Evolutionary conservation across 495 filamentous ascomycete genomes (phyloP).

Genomic region (Acidiella bohemica): DNA sequence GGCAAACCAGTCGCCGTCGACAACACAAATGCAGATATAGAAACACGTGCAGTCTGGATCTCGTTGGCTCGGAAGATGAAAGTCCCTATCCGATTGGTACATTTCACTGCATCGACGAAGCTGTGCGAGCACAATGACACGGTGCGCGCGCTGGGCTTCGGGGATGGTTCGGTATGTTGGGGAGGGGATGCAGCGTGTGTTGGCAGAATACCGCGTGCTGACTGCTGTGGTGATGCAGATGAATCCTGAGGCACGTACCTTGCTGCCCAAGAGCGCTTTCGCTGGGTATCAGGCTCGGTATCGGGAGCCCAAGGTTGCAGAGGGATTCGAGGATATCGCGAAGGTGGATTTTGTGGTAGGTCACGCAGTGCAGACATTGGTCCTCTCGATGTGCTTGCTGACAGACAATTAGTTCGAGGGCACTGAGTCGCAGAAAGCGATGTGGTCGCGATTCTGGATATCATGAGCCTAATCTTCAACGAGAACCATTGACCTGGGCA

Average conservation of each 20-base stretch:
- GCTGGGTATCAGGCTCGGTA: conserved; percentile 54
- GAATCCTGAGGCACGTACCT: conserved; percentile 67
- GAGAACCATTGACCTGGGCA: too few species aligned
- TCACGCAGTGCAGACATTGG: conserved; percentile 1
- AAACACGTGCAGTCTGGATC: conserved; percentile 62
- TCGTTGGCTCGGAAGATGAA: conserved; percentile 53
- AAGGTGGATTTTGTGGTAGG: conserved; percentile 52
- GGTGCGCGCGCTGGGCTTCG: conserved; percentile 66
- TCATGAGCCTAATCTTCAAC: too few species aligned
- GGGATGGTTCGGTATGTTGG: too few species aligned
- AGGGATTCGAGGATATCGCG: conserved; percentile 75
- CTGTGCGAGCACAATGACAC: conserved; percentile 85
- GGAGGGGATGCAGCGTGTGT: conserved; percentile 8
- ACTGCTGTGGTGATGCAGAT: conserved; percentile 34
- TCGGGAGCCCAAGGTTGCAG: conserved; percentile 52
- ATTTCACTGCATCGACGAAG: conserved; percentile 58
- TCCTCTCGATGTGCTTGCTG: background rate
- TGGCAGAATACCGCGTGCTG: conserved; percentile 1
- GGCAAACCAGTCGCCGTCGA: conserved; percentile 65
- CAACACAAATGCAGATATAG: conserved; percentile 78
- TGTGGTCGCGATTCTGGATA: conserved; percentile 21
- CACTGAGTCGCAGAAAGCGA: conserved; percentile 12
- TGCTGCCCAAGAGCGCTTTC: conserved; percentile 71
- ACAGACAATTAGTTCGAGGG: conserved; percentile 20
- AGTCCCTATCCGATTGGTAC: conserved; percentile 71